A percentile compares a stretch with the other conserved stretches of the same genome.
These are phyloP conservation scores for Petunia secreta DNA, from an alignment of 257 asterid genomes.

Conservation along the genomic window DNA sequence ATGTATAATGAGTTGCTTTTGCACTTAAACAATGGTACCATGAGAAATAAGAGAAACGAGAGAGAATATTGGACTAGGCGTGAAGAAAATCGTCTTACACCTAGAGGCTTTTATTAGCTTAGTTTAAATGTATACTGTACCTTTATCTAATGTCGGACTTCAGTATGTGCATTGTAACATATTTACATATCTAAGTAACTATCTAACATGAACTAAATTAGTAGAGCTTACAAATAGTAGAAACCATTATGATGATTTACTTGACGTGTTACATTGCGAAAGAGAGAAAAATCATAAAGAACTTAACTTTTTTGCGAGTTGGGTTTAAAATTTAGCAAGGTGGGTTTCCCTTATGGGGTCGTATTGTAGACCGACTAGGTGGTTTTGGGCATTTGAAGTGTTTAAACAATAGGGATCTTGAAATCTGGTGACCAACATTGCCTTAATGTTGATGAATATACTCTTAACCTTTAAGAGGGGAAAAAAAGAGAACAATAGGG, in stretches of 20 bases:
- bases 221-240: neutral
- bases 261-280: neutral
- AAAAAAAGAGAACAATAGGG: too few relatives aligned
- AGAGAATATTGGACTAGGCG: neutral
- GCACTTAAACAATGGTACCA: neutral
- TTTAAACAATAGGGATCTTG: neutral
- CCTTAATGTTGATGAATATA: too few relatives aligned
- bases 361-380: constrained; percentile 13
- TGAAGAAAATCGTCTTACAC: neutral
- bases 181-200: neutral
- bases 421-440: too few relatives aligned
- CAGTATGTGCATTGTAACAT: neutral
- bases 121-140: neutral
- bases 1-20: too few relatives aligned
- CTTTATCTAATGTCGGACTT: neutral
- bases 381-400: neutral
- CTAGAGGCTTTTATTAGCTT: neutral
- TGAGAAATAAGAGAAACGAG: neutral
- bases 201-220: neutral
- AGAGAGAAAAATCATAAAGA: neutral
- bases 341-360: neutral
- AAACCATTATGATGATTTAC: neutral
- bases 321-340: neutral
- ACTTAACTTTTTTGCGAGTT: neutral
- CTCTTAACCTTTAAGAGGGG: too few relatives aligned